These are phyloP conservation scores for Coemansia sp. DNA, from an alignment of 192 early-diverging fungal species.

Conservation along the genomic window DNA sequence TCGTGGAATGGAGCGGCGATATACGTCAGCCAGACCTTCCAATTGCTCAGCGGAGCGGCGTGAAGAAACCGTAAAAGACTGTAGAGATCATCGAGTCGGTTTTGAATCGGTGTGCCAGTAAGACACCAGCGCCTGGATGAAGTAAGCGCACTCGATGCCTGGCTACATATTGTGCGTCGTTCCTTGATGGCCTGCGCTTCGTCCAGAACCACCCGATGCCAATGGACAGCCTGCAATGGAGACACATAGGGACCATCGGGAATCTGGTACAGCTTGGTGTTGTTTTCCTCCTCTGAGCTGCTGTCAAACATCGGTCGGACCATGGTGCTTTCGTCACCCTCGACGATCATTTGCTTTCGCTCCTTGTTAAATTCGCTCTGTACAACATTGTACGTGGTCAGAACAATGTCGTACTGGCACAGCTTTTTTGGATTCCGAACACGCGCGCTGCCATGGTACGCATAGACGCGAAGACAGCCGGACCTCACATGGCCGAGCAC, in stretches of 20 bases:
- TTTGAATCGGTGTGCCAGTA: conserved; percentile 91
- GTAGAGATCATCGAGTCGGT: conserved; percentile 84
- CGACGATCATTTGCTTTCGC: conserved; percentile 28
- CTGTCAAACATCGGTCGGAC: conserved; percentile 14
- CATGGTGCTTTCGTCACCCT: not conserved
- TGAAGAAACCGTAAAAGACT: conserved; percentile 82
- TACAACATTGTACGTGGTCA: conserved; percentile 72
- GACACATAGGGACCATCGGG: conserved; percentile 46
- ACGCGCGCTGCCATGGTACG: conserved; percentile 65
- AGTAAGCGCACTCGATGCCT: conserved; percentile 68
- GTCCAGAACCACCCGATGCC: conserved; percentile 87
- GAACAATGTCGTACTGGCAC: conserved; percentile 65
- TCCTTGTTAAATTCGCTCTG: conserved; percentile 56
- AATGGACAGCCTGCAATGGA: conserved; percentile 63
- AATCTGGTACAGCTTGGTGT: conserved; percentile 25
- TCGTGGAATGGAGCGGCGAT: conserved; percentile 73
- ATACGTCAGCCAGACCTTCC: conserved; percentile 73
- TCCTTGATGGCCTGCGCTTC: conserved; percentile 95
- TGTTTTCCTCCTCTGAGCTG: conserved; percentile 42
- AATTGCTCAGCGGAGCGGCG: conserved; percentile 66
- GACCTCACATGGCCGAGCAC: conserved; percentile 52
- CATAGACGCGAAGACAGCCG: conserved; percentile 48
- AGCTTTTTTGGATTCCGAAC: conserved; percentile 49
- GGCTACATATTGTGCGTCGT: conserved; percentile 68
- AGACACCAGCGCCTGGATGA: conserved; percentile 82